Evolutionary conservation across 2,329 filamentous ascomycete genomes (phyloP).

Genomic region (Fusarium sp.): DNA sequence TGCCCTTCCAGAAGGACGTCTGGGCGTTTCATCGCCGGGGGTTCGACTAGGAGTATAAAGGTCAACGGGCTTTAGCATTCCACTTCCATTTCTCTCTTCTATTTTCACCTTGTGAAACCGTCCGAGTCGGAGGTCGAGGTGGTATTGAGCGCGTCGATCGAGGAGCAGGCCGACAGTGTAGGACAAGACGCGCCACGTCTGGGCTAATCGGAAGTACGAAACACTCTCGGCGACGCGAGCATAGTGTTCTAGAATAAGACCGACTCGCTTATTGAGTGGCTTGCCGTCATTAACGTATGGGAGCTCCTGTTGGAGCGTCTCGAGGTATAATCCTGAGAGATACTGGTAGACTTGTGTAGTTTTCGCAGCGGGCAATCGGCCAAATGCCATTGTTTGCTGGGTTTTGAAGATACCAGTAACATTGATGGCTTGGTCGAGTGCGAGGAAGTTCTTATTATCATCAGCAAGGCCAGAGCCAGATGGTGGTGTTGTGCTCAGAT

Average conservation of each 20-base stretch:
- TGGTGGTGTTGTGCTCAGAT: conserved; percentile 67
- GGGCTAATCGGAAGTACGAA: conserved; percentile 68
- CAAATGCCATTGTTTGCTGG: conserved; percentile 72
- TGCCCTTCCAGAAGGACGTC: conserved; percentile 45
- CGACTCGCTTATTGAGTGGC: conserved; percentile 60
- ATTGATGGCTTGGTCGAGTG: conserved; percentile 68
- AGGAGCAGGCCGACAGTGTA: conserved; percentile 67
- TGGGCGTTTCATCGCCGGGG: conserved; percentile 54
- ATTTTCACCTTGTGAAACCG: conserved; percentile 51
- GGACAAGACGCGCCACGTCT: conserved; percentile 71
- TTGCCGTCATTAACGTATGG: conserved; percentile 53
- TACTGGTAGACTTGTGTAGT: conserved; percentile 66
- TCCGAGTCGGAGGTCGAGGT: conserved; percentile 62
- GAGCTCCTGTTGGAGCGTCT: conserved; percentile 62
- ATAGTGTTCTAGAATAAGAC: conserved; percentile 65
- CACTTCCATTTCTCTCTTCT: conserved; percentile 47
- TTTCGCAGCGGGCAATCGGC: conserved; percentile 63
- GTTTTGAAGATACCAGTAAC: conserved; percentile 67
- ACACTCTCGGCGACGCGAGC: conserved; percentile 67
- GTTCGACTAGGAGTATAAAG: conserved; percentile 38
- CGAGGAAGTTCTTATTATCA: conserved; percentile 57
- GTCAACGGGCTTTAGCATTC: conserved; percentile 43
- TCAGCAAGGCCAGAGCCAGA: conserved; percentile 50
- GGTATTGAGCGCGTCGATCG: conserved; percentile 65
- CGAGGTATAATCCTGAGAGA: conserved; percentile 66